Conservation (phyloP, 2,329 filamentous ascomycete genomes). For the Pseudocercospora ulei region DNA sequence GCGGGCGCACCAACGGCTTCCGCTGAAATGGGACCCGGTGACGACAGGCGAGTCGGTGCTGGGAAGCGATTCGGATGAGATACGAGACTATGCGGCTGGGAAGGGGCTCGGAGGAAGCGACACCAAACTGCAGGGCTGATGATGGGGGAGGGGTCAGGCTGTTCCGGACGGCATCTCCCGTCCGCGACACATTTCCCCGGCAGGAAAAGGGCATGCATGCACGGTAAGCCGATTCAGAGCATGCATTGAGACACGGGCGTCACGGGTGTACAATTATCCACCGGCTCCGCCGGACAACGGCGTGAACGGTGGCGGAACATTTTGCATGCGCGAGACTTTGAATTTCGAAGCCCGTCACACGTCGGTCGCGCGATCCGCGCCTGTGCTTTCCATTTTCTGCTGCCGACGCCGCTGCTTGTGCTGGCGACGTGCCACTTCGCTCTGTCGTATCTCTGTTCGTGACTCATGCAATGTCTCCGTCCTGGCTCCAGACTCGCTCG, state of each 20-base stretch:
- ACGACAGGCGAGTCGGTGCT: neutral
- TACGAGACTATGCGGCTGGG: slow-evolving; percentile 8
- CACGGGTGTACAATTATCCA: slow-evolving; percentile 2
- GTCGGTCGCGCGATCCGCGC: too few species aligned
- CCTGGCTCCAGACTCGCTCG: too few species aligned
- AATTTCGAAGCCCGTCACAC: neutral
- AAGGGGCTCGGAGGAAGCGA: neutral
- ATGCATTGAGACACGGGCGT: slow-evolving; percentile 8
- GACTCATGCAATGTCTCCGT: slow-evolving; percentile 3
- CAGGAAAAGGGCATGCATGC: slow-evolving; percentile 3
- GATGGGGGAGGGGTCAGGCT: slow-evolving; percentile 8
- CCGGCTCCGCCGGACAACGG: neutral
- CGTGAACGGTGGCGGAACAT: too few species aligned
- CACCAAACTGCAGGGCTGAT: neutral
- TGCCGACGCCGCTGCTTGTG: slow-evolving; percentile 8
- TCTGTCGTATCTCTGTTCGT: slow-evolving; percentile 7
- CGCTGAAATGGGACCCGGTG: slow-evolving; percentile 6
- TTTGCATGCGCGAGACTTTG: slow-evolving; percentile 2
- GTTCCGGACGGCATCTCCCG: slow-evolving; percentile 5
- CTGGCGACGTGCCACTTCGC: neutral
- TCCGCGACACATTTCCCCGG: slow-evolving; percentile 4
- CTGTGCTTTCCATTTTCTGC: too few species aligned
- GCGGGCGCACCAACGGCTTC: slow-evolving; percentile 7
- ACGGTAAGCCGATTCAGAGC: slow-evolving; percentile 1
- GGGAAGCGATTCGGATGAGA: slow-evolving; percentile 5